phyloP scores from a whole-genome alignment of 164 flowering plant species.

The Kingdonia uniflora region DNA sequence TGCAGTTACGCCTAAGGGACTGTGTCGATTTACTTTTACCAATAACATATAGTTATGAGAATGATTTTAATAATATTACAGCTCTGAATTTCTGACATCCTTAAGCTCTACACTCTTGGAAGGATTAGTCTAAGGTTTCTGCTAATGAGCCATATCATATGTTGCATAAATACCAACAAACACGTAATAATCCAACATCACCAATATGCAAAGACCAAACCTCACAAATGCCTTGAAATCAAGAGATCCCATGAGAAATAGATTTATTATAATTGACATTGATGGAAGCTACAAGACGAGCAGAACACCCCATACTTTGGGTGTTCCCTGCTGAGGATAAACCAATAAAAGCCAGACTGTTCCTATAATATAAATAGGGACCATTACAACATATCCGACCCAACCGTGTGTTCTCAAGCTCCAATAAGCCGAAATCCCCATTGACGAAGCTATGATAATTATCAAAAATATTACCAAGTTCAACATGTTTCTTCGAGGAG shows the following conservation, averaged over 20 bases:
- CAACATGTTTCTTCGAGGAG: constrained; percentile 13
- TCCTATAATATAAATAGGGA: neutral
- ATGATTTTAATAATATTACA: too few species aligned
- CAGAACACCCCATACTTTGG: neutral
- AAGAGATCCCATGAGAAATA: neutral
- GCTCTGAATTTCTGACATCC: too few species aligned
- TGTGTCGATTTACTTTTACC: too few species aligned
- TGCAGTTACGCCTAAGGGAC: too few species aligned
- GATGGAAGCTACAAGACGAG: neutral
- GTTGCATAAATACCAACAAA: neutral
- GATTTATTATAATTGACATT: neutral
- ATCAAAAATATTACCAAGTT: neutral
- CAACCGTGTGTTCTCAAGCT: neutral
- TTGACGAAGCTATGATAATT: neutral
- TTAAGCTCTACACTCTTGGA: too few species aligned
- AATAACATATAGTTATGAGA: too few species aligned
- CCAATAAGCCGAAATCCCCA: neutral
- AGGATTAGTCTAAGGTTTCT: too few species aligned
- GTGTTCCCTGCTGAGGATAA: neutral
- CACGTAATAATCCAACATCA: neutral
- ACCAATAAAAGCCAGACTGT: neutral
- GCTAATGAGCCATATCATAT: neutral
- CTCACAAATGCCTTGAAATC: neutral
- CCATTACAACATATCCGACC: neutral
- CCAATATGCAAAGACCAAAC: neutral